phyloP scores from a whole-genome alignment of 805 yeast species.

The Schwanniomyces occidentalis region DNA sequence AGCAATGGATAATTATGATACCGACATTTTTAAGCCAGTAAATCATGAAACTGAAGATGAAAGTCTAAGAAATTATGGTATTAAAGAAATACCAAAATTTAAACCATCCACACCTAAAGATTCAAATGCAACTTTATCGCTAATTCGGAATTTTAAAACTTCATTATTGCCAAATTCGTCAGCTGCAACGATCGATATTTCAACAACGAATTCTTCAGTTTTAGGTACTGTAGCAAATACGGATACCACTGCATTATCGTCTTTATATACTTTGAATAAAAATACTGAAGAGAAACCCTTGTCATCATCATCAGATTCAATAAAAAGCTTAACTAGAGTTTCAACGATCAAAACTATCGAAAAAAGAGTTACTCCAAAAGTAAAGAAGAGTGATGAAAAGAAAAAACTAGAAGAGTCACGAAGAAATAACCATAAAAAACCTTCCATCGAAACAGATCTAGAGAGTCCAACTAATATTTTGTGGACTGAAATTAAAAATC shows the following conservation, averaged over 20 bases:
- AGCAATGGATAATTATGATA: constrained; percentile 71
- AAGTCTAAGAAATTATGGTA: neutral
- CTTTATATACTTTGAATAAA: constrained; percentile 39
- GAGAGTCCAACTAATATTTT: constrained; percentile 13
- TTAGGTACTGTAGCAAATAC: constrained; percentile 37
- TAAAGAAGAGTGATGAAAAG: constrained; percentile 1
- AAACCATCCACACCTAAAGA: constrained; percentile 10
- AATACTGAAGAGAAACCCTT: constrained; percentile 18
- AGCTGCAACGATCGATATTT: constrained; percentile 23
- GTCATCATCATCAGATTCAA: constrained; percentile 2
- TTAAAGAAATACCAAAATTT: constrained; percentile 1
- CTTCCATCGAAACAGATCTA: constrained; percentile 8
- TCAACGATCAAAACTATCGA: constrained; percentile 1
- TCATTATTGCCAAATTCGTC: constrained; percentile 12
- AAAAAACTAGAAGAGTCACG: neutral
- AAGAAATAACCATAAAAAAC: constrained; percentile 3
- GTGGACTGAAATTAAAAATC: constrained; percentile 54
- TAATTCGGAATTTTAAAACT: constrained; percentile 22
- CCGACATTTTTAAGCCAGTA: constrained; percentile 46
- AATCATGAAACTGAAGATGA: constrained; percentile 1
- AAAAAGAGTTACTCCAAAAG: neutral
- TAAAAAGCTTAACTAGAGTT: constrained; percentile 3
- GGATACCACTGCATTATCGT: constrained; percentile 37
- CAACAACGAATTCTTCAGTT: constrained; percentile 35
- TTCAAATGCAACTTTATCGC: constrained; percentile 25